Evolutionary conservation across 2,329 filamentous ascomycete species (phyloP).

Genomic region (Colletotrichum horii): DNA sequence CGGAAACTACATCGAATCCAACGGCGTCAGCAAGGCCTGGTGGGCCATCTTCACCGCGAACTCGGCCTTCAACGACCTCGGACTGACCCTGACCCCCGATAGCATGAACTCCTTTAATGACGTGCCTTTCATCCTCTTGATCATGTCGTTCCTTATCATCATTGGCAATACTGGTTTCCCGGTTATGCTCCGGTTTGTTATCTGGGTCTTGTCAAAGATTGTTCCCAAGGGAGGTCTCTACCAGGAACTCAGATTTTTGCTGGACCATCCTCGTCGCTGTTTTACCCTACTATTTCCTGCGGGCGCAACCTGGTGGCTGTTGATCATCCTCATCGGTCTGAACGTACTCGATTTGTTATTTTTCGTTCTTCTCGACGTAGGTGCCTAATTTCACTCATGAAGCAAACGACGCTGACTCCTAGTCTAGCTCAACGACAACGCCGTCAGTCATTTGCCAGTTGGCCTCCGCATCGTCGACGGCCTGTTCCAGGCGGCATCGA

Average conservation of each 20-base stretch:
- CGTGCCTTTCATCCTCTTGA: conserved; percentile 75
- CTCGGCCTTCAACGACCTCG: conserved; percentile 94
- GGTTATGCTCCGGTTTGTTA: conserved; percentile 90
- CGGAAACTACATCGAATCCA: conserved; percentile 65
- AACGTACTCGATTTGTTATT: conserved; percentile 88
- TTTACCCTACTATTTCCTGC: conserved; percentile 94
- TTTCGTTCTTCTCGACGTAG: conserved; percentile 89
- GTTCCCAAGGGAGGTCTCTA: conserved; percentile 75
- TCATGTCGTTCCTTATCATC: conserved; percentile 86
- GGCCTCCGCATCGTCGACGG: conserved; percentile 83
- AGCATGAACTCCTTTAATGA: conserved; percentile 90
- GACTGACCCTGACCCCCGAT: conserved; percentile 88
- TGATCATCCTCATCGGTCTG: conserved; percentile 80
- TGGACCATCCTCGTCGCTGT: conserved; percentile 94
- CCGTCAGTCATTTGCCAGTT: conserved; percentile 71
- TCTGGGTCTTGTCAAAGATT: conserved; percentile 78
- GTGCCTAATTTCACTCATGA: conserved; percentile 33
- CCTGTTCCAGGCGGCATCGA: conserved; percentile 88
- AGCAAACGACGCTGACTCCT: conserved; percentile 25
- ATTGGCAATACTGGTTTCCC: conserved; percentile 97
- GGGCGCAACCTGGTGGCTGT: conserved; percentile 93
- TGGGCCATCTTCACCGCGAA: conserved; percentile 91
- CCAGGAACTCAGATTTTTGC: conserved; percentile 88
- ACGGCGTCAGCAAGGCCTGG: conserved; percentile 75
- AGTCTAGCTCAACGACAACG: conserved; percentile 69